Evolutionary conservation across 192 early-diverging fungal genomes (phyloP).

Genomic region (Backusella psychrophila): DNA sequence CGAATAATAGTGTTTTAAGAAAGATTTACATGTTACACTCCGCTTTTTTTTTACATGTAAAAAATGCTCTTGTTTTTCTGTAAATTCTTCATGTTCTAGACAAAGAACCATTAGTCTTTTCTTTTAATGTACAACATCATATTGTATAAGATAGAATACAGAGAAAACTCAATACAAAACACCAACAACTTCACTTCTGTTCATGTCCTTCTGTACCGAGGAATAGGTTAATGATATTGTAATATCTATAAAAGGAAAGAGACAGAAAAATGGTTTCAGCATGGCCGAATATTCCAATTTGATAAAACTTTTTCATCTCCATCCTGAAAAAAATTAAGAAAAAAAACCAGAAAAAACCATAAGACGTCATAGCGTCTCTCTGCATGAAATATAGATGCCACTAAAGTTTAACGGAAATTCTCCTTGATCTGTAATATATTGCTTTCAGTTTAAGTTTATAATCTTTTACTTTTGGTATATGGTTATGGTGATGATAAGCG

Average conservation of each 20-base stretch:
- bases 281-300: neutral
- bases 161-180: neutral
- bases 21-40: neutral
- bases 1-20: neutral
- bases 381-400: neutral
- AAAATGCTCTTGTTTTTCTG: neutral
- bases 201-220: neutral
- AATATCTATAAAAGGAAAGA: neutral
- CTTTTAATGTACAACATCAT: neutral
- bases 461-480: neutral
- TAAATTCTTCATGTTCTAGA: conserved; percentile 1
- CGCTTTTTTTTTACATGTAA: neutral
- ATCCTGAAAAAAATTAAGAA: neutral
- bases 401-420: neutral
- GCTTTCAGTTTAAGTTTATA: neutral
- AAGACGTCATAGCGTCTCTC: neutral
- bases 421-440: no score
- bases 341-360: neutral
- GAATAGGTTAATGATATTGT: neutral
- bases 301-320: neutral
- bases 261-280: neutral
- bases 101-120: neutral
- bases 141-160: neutral
- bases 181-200: neutral
- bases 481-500: neutral